Evolutionary conservation across 495 filamentous ascomycete genomes (phyloP).

Genomic region (Peziza echinospora): DNA sequence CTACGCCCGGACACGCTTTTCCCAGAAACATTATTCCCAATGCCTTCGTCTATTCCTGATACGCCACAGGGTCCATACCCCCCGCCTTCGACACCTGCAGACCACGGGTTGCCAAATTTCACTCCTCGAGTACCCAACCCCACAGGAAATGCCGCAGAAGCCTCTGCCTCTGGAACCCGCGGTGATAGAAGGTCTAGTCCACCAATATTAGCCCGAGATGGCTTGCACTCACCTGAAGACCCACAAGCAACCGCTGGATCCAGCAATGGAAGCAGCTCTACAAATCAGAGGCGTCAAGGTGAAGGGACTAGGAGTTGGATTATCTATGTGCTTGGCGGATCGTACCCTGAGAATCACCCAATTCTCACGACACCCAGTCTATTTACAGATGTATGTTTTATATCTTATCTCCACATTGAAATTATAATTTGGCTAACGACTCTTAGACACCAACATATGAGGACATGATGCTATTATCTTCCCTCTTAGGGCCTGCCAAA

Average conservation of each 20-base stretch:
- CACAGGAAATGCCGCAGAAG: no score
- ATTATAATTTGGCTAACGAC: constrained; percentile 2
- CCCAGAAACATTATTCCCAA: constrained; percentile 20
- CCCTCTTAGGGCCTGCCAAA: constrained; percentile 50
- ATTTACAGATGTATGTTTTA: constrained; percentile 49
- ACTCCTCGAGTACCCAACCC: no score
- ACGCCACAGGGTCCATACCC: neutral
- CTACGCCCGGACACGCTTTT: neutral
- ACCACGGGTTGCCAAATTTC: neutral
- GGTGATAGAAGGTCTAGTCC: no score
- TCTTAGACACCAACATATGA: constrained; percentile 50
- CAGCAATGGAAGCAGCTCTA: no score
- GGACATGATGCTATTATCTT: constrained; percentile 55
- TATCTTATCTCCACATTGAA: constrained; percentile 1
- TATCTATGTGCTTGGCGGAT: constrained; percentile 60
- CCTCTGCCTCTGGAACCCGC: no score
- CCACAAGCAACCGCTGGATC: no score
- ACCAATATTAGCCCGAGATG: no score
- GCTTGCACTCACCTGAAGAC: no score
- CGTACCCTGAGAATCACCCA: constrained; percentile 53
- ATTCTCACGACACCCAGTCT: constrained; percentile 54
- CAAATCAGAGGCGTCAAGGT: neutral
- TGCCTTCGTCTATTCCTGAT: neutral
- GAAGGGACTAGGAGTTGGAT: constrained; percentile 41
- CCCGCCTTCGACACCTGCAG: neutral